Base-by-base conservation (phyloP, 768 basidiomycete species). In the Lyophyllum decastes region DNA sequence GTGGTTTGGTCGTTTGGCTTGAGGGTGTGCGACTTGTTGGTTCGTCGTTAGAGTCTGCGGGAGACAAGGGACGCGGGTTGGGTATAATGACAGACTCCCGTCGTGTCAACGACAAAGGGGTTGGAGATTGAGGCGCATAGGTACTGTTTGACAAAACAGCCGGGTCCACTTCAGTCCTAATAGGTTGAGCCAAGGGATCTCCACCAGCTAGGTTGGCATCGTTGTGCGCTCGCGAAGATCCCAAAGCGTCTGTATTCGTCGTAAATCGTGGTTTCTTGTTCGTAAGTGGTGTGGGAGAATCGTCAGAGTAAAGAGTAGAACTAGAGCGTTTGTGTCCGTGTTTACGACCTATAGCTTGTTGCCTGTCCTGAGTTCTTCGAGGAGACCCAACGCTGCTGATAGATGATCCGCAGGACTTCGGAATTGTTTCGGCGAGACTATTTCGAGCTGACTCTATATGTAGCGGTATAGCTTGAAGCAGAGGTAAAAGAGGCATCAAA, bases 401-500 rank as follows among this genome's bases (percentile, higher is more conserved):
- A 34, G 54, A 47, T 14, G 59, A 52, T 9, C 44, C 40, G 10
- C 52, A 54, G 24, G 62, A 53, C 41, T 67, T 69, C 27, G 55
- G 54, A 25, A 76, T 51, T 12, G 68, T 62, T 27, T 80, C 78
- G 8, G 61, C 61, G 43, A 81, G 62, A 21, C 50, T 63, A 27
- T 64, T 73, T 46, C 74, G 73, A 47, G 74, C 70, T 14, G 74
- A 64, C 52, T 85, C 79, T 52, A 89, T 76, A 62, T 87, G 85
- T 1, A 81, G 67, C 1, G 87, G 83, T 19, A 90, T 61, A 9
- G 82, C 72, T 57, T 88, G 85, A 1, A 89, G 58, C 4, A 87
- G 71, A 25, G 89, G 87, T 2, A 87, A 69, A 16, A 91, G 68
- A 7, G 89, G 86, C 0, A 82, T 59, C 1, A 91, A 70, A 11